Conservation (phyloP, 345 rosid genomes). For the Trapa bicornis region DNA sequence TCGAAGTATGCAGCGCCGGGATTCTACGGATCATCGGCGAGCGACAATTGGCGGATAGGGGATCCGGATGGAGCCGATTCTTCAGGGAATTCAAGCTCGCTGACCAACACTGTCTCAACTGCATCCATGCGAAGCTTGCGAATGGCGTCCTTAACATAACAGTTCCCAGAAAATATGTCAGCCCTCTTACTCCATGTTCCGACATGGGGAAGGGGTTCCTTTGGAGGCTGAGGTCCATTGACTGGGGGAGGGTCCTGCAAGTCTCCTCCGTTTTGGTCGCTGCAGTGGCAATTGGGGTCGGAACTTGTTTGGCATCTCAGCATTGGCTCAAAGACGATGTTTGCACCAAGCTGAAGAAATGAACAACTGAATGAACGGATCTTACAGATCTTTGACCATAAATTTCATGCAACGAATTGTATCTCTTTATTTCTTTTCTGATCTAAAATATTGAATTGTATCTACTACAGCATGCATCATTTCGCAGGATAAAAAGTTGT, state of each 20-base stretch:
- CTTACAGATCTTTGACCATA: neutral
- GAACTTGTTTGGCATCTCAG: neutral
- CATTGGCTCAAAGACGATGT: neutral
- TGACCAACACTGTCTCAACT: neutral
- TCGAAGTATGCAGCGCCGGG: neutral
- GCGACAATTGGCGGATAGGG: neutral
- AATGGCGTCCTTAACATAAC: slow-evolving; percentile 7
- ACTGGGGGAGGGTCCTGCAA: slow-evolving; percentile 1
- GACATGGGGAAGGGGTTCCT: neutral
- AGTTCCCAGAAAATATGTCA: slow-evolving; percentile 5
- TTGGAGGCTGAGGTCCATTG: neutral
- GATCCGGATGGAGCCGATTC: neutral
- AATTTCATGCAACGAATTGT: too few relatives aligned
- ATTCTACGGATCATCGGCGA: slow-evolving; percentile 7
- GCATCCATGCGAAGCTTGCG: slow-evolving; percentile 7
- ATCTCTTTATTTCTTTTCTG: too few relatives aligned
- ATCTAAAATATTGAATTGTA: too few relatives aligned
- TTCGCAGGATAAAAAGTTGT: too few relatives aligned
- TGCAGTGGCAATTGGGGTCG: neutral
- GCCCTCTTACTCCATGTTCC: neutral
- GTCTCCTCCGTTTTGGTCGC: slow-evolving; percentile 1
- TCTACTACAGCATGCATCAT: too few relatives aligned
- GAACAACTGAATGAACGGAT: neutral
- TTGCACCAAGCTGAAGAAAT: too few relatives aligned
- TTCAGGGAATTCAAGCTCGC: slow-evolving; percentile 10